Conservation (phyloP, 805 yeast genomes). For the Sungouiozyma intestinalis region DNA sequence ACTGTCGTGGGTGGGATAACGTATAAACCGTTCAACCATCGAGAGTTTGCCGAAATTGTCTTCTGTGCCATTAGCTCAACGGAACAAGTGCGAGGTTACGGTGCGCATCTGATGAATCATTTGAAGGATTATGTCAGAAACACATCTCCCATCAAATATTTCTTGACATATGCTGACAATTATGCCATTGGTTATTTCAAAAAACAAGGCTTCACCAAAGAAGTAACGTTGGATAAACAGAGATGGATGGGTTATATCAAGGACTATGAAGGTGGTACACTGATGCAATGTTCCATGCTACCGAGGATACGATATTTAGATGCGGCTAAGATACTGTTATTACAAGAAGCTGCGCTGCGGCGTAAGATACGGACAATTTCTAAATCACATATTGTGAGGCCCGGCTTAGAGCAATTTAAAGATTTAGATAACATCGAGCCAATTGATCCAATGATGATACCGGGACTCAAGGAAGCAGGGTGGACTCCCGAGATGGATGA, state of each 20-base stretch:
- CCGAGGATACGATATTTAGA: conserved; percentile 85
- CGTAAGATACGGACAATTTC: conserved; percentile 73
- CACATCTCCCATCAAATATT: conserved; percentile 76
- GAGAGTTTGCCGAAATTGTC: conserved; percentile 95
- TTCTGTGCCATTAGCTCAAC: conserved; percentile 96
- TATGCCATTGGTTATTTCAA: conserved; percentile 98
- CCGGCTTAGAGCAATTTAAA: conserved; percentile 69
- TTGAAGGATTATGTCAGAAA: conserved; percentile 88
- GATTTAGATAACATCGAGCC: conserved; percentile 37
- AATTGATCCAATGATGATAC: conserved; percentile 74
- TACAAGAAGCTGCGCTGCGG: conserved; percentile 87
- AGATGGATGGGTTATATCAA: conserved; percentile 98
- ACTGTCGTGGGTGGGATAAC: conserved; percentile 98
- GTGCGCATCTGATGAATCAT: conserved; percentile 98
- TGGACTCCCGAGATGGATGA: conserved; percentile 99
- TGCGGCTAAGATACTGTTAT: conserved; percentile 68
- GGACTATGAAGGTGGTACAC: conserved; percentile 97
- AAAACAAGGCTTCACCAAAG: conserved; percentile 96
- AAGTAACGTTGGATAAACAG: conserved; percentile 71
- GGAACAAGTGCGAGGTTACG: conserved; percentile 97
- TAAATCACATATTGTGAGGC: conserved; percentile 66
- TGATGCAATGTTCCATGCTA: conserved; percentile 94
- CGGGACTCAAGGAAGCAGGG: conserved; percentile 88
- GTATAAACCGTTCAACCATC: conserved; percentile 80
- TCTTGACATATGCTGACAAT: conserved; percentile 93